Evolutionary conservation across 495 filamentous ascomycete genomes (phyloP), one percentile per base, ranked within the genome.

Genomic region (Neurospora sp.): DNA sequence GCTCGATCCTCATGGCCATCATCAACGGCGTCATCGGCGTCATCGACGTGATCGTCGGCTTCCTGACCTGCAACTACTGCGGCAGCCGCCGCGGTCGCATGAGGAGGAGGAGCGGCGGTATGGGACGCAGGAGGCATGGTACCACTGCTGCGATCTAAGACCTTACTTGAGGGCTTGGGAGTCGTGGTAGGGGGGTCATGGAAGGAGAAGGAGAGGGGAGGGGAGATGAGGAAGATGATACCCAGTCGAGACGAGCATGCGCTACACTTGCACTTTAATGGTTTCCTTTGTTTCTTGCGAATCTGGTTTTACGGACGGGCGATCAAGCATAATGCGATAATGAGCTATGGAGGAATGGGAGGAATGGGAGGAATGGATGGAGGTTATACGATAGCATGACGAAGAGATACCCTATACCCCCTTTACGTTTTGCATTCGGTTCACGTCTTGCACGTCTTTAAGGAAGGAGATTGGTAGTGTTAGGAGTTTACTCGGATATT

Each of bases 11-110:
- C 86, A 89, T 88, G 82, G 95, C 89, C 79, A 88, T 96, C 78
- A 79, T 94, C 78, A 82, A 90, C 76, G 95, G 88, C 80, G 86
- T 96, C 80, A 78, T 94, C 77, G 81, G 88, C 74, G 84, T 97
- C 84, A 87, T 97, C 86, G 90, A 91, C 83, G 92, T 93, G 84
- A 87, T 97, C 83, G 91, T 98, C 85, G 89, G 88, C 74, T 97
- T 91, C 86, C 83, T 98, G 72, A 97, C 94, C 60, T 98, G 94
- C 85, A 89, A 93, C 70, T 79, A 77, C 73, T 84, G 82, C 76
- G 80, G 83, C 46, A 76, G 82, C 20, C 75, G 79, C 39, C 79
- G 79, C 12, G 74, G 70, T 42, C 74, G 77, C 49, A 49, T 74
- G 75, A 60, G 75, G 70, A 72, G 77, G 6, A 77, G 73, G 38